These are phyloP conservation scores for Xerocomus amazonicus DNA, from an alignment of 1,284 basidiomycete genomes.

Conservation along the genomic window DNA sequence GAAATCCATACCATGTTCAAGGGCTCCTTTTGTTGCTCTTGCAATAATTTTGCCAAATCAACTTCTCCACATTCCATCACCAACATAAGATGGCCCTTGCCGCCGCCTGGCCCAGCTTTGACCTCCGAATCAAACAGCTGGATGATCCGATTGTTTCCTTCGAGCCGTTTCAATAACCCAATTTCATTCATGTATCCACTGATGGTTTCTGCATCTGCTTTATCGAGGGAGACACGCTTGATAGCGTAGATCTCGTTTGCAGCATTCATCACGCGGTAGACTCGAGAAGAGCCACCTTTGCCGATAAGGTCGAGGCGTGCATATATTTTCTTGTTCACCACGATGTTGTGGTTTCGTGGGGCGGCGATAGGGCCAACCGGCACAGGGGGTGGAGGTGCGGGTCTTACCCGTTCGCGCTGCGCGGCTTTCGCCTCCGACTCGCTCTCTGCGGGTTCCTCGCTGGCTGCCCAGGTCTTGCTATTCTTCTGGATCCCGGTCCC, in stretches of 20 bases:
- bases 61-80: slow-evolving; percentile 96
- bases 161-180: slow-evolving; percentile 77
- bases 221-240: slow-evolving; percentile 85
- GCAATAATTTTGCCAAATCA: slow-evolving; percentile 78
- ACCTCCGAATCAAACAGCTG: slow-evolving; percentile 85
- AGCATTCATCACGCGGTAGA: slow-evolving; percentile 81
- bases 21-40: slow-evolving; percentile 77
- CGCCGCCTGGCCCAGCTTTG: slow-evolving; percentile 56
- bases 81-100: slow-evolving; percentile 68
- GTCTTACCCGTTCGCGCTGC: slow-evolving; percentile 26
- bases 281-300: slow-evolving; percentile 90
- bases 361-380: slow-evolving; percentile 16
- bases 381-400: slow-evolving; percentile 25
- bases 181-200: slow-evolving; percentile 95
- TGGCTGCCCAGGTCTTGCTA: slow-evolving; percentile 50
- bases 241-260: slow-evolving; percentile 81
- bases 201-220: slow-evolving; percentile 82
- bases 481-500: slow-evolving; percentile 21
- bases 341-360: slow-evolving; percentile 35
- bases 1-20: slow-evolving; percentile 90
- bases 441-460: slow-evolving; percentile 36
- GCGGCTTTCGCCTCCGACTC: slow-evolving; percentile 25
- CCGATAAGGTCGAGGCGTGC: slow-evolving; percentile 84
- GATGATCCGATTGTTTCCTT: slow-evolving; percentile 87
- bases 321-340: slow-evolving; percentile 73